Conservation (phyloP, 306 rosid species). For the Dalbergia cochinchinensis region DNA sequence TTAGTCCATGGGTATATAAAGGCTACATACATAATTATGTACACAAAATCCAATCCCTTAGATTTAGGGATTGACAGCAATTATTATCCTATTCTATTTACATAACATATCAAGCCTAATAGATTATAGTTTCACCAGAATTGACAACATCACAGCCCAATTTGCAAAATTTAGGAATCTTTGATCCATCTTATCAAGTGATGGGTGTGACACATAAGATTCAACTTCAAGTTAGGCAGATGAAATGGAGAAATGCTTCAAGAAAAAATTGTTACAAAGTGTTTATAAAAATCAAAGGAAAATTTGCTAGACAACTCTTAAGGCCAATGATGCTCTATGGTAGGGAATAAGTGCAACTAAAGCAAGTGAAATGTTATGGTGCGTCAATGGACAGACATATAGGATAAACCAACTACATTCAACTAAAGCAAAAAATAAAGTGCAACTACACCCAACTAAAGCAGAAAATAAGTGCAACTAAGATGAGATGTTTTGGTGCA, state of each 20-base stretch:
- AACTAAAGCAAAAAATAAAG: too few species aligned
- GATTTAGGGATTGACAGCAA: too few species aligned
- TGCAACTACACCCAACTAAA: not conserved
- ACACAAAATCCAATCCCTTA: too few species aligned
- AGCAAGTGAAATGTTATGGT: too few species aligned
- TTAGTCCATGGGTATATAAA: too few species aligned
- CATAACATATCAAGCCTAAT: too few species aligned
- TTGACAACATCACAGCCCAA: not conserved
- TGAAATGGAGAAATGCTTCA: not conserved
- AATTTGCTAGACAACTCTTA: not conserved
- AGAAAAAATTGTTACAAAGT: not conserved
- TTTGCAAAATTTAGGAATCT: not conserved
- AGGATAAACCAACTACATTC: too few species aligned
- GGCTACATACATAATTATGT: too few species aligned
- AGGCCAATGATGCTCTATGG: not conserved
- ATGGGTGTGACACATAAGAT: not conserved
- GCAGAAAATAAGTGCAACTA: not conserved
- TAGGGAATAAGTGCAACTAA: not conserved
- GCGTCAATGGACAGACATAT: too few species aligned
- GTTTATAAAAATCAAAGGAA: not conserved
- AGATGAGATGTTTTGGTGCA: not conserved
- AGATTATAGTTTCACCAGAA: too few species aligned
- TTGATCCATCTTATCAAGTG: not conserved
- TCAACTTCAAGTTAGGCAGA: not conserved
- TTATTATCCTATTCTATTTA: too few species aligned